These are phyloP conservation scores for Ramaria sp. DNA, from an alignment of 768 basidiomycete species.

Conservation along the genomic window DNA sequence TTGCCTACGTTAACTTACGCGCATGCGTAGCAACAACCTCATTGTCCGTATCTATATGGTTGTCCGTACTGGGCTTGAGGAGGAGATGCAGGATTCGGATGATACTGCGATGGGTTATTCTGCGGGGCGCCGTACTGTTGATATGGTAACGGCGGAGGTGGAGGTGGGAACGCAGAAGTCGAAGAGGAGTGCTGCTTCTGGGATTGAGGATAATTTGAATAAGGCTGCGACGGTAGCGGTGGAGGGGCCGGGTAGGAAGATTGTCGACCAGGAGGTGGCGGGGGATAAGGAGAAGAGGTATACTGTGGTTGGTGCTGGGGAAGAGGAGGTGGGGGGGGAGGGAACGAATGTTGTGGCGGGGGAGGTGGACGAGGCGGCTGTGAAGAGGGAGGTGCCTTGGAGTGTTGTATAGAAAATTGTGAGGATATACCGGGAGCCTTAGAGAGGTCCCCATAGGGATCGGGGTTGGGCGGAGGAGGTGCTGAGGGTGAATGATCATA, in stretches of 20 bases:
- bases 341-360: conserved; percentile 11
- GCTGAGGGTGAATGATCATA: conserved; percentile 25
- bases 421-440: conserved; percentile 11
- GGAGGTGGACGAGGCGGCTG: conserved; percentile 14
- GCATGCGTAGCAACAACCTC: not conserved
- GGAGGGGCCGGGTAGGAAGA: conserved; percentile 16
- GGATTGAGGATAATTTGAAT: not conserved
- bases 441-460: conserved; percentile 29
- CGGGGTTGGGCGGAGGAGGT: conserved; percentile 17
- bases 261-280: conserved; percentile 13
- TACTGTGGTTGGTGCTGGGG: conserved; percentile 10
- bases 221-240: conserved; percentile 18
- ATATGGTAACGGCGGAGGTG: conserved; percentile 5
- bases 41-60: conserved; percentile 4
- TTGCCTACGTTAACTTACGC: not conserved
- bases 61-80: conserved; percentile 2
- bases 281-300: conserved; percentile 13
- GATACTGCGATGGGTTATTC: not conserved
- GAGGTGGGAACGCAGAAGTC: conserved; percentile 1
- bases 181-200: not conserved
- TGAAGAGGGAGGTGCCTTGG: conserved; percentile 16
- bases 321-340: conserved; percentile 13
- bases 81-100: not conserved
- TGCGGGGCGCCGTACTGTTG: conserved; percentile 6
- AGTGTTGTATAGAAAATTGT: conserved; percentile 5